These are phyloP conservation scores for Saccharum officinarum DNA, from an alignment of 176 grass and related monocot species.

Conservation along the genomic window DNA sequence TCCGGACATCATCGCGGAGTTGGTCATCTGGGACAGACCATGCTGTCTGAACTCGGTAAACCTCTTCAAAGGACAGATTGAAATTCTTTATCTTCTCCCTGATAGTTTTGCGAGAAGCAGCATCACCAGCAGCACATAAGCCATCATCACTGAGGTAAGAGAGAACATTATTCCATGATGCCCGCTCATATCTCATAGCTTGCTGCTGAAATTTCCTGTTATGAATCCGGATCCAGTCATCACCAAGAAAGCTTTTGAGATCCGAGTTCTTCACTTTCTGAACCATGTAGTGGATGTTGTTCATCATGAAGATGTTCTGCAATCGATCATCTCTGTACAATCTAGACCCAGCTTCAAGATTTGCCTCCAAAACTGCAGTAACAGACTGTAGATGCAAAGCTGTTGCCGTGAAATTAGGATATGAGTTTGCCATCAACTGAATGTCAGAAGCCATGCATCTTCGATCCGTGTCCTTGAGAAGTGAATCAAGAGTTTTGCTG, in stretches of 20 bases:
- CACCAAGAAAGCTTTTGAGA: conserved; percentile 77
- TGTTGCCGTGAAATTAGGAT: conserved; percentile 34
- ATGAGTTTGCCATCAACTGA: conserved; percentile 24
- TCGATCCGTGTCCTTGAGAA: conserved; percentile 59
- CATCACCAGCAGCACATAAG: conserved; percentile 34
- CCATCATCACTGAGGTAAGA: conserved; percentile 79
- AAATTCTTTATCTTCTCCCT: conserved; percentile 89
- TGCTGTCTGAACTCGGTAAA: conserved; percentile 76
- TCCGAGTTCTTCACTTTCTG: conserved; percentile 91
- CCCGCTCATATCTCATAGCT: conserved; percentile 73
- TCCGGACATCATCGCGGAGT: conserved; percentile 89
- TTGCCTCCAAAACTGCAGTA: conserved; percentile 60
- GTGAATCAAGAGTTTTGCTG: conserved; percentile 71
- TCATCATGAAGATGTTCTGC: conserved; percentile 89
- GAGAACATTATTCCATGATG: conserved; percentile 72
- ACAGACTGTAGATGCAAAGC: conserved; percentile 54
- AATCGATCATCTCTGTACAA: conserved; percentile 66
- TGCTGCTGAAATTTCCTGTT: conserved; percentile 76
- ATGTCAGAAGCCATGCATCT: conserved; percentile 27
- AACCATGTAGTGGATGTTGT: conserved; percentile 92
- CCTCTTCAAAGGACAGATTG: conserved; percentile 87
- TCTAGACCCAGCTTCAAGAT: conserved; percentile 63
- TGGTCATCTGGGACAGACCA: conserved; percentile 73
- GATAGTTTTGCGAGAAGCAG: conserved; percentile 60
- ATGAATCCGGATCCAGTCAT: conserved; percentile 85